A percentile compares a stretch with the other conserved stretches of the same genome.
phyloP scores from a whole-genome alignment of 1,284 basidiomycete genomes.

The Ustilago crameri region DNA sequence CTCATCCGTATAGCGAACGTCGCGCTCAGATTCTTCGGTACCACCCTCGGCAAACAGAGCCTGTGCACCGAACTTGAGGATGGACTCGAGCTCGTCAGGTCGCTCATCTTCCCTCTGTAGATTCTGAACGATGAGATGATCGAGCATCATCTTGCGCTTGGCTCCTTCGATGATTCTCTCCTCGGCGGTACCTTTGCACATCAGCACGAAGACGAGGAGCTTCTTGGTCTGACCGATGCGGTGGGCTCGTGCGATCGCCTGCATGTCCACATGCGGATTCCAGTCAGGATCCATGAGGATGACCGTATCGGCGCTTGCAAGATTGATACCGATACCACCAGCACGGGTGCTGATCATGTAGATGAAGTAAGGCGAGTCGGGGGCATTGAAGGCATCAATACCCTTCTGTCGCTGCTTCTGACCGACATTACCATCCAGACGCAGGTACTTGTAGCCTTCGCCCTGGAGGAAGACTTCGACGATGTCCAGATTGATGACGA shows the following conservation, averaged over 20 bases:
- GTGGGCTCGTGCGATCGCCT: slow-evolving; percentile 91
- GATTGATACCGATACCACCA: slow-evolving; percentile 70
- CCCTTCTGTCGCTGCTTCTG: slow-evolving; percentile 56
- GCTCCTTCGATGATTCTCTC: slow-evolving; percentile 67
- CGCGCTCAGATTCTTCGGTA: slow-evolving; percentile 55
- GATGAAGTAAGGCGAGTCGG: slow-evolving; percentile 75
- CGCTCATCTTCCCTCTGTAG: slow-evolving; percentile 56
- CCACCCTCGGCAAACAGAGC: slow-evolving; percentile 67
- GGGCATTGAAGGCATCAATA: slow-evolving; percentile 92
- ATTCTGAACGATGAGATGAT: slow-evolving; percentile 68
- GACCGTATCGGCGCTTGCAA: slow-evolving; percentile 81
- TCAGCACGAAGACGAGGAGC: slow-evolving; percentile 69
- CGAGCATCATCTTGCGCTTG: slow-evolving; percentile 67
- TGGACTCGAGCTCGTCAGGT: slow-evolving; percentile 62
- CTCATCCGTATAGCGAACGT: slow-evolving; percentile 63
- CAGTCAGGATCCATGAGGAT: slow-evolving; percentile 94
- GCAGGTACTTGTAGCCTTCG: slow-evolving; percentile 64
- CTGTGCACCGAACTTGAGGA: slow-evolving; percentile 67
- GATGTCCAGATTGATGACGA: slow-evolving; percentile 67
- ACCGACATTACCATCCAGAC: slow-evolving; percentile 55
- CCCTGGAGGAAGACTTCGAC: slow-evolving; percentile 66
- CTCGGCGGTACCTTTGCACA: slow-evolving; percentile 68
- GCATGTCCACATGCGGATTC: slow-evolving; percentile 83
- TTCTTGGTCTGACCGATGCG: slow-evolving; percentile 71
- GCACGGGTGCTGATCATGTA: slow-evolving; percentile 67